phyloP scores from a whole-genome alignment of 2,329 filamentous ascomycete genomes.

The Penicillium sp. region DNA sequence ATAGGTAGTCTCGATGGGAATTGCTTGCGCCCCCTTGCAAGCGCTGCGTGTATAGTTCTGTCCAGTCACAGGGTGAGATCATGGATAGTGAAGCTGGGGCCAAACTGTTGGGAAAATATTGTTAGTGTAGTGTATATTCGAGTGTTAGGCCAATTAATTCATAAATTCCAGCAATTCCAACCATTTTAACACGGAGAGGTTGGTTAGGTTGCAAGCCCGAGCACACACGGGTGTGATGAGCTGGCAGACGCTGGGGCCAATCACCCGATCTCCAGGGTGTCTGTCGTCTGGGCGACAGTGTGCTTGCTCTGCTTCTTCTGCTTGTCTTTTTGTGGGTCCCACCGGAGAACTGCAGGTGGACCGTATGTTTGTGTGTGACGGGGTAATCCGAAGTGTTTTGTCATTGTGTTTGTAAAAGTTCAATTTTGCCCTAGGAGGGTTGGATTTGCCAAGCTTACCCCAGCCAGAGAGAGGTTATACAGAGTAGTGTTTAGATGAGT shows the following conservation, averaged over 20 bases:
- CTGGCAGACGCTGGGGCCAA: constrained; percentile 22
- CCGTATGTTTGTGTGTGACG: constrained; percentile 16
- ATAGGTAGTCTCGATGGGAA: constrained; percentile 17
- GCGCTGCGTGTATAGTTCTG: neutral
- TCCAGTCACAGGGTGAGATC: neutral
- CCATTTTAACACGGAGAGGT: neutral
- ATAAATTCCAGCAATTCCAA: neutral
- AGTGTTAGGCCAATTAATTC: neutral
- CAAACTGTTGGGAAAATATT: neutral
- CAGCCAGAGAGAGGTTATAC: constrained; percentile 1
- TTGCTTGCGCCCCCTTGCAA: constrained; percentile 19
- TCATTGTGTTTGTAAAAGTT: neutral
- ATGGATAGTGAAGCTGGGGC: neutral
- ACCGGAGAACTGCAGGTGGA: constrained; percentile 11
- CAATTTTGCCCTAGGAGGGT: neutral
- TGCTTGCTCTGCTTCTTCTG: neutral
- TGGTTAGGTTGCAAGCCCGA: neutral
- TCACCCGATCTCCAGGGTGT: constrained; percentile 12
- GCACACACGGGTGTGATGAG: constrained; percentile 18
- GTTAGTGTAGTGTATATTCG: neutral
- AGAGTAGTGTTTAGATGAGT: neutral
- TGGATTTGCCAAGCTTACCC: neutral
- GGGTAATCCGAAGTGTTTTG: neutral
- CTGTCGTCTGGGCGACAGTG: constrained; percentile 23
- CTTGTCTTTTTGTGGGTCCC: constrained; percentile 6